Evolutionary conservation across 1,139 yeast genomes (phyloP).

Genomic region (Geotrichum phurueaensis): DNA sequence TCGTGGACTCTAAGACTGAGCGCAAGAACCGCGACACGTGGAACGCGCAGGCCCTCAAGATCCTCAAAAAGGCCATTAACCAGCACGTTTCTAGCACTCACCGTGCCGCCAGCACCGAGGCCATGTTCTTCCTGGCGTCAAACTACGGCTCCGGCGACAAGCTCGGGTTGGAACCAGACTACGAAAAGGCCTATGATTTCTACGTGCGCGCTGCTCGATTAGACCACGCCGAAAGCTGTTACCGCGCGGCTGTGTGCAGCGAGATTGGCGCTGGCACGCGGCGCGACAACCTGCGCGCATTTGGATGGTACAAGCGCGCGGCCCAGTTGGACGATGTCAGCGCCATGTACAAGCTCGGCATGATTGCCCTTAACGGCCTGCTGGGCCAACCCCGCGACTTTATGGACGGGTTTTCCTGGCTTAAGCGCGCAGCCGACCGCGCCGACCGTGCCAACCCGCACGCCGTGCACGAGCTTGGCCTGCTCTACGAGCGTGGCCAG

Average conservation of each 20-base stretch:
- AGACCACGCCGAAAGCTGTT: conserved; percentile 54
- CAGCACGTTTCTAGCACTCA: conserved; percentile 22
- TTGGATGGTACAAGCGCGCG: conserved; percentile 50
- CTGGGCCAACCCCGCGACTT: conserved; percentile 42
- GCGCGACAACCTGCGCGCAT: conserved; percentile 43
- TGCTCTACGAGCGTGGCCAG: conserved; percentile 58
- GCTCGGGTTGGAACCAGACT: conserved; percentile 50
- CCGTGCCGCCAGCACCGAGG: conserved; percentile 39
- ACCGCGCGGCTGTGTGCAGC: conserved; percentile 60
- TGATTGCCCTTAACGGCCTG: conserved; percentile 52
- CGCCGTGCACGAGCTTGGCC: conserved; percentile 61
- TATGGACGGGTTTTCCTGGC: conserved; percentile 49
- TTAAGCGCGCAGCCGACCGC: conserved; percentile 46
- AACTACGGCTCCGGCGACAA: conserved; percentile 50
- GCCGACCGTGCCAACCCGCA: conserved; percentile 46
- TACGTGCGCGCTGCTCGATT: conserved; percentile 53
- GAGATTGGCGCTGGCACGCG: conserved; percentile 60
- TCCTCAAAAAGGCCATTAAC: conserved; percentile 47
- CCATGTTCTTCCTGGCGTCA: conserved; percentile 54
- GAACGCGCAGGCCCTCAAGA: conserved; percentile 51
- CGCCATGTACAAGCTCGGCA: conserved; percentile 66
- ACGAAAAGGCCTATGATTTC: conserved; percentile 52
- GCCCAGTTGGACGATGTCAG: conserved; percentile 52
- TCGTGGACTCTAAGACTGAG: conserved; percentile 41
- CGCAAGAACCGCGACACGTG: conserved; percentile 50